Percentiles rank a stretch among this genome's conserved stretches.
Evolutionary conservation across 352 stramenopile genomes (phyloP).

Genomic region (Phytophthora rubi): DNA sequence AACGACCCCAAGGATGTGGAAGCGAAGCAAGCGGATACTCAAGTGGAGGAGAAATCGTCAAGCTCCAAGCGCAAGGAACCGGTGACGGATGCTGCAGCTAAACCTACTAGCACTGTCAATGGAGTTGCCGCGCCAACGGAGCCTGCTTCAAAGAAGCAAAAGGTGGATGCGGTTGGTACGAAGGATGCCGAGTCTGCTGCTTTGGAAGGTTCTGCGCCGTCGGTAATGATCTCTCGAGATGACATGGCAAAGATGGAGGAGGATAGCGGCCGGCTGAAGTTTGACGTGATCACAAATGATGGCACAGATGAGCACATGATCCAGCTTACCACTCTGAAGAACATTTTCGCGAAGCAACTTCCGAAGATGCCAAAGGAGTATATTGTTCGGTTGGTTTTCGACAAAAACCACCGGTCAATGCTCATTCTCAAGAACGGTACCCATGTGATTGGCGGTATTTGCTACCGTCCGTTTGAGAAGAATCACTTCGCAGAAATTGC

Average conservation of each 20-base stretch:
- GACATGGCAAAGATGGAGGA: slow-evolving; percentile 91
- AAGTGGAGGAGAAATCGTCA: neutral
- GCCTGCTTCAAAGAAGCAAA: slow-evolving; percentile 51
- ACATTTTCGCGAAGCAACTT: slow-evolving; percentile 97
- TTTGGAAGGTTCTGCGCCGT: slow-evolving; percentile 26
- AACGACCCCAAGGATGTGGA: neutral
- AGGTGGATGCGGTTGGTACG: slow-evolving; percentile 23
- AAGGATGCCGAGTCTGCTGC: slow-evolving; percentile 16
- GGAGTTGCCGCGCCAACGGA: neutral
- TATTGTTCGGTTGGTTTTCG: slow-evolving; percentile 99
- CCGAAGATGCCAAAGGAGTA: slow-evolving; percentile 99
- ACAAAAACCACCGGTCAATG: slow-evolving; percentile 95
- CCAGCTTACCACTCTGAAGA: slow-evolving; percentile 96
- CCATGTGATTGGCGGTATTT: slow-evolving; percentile 98
- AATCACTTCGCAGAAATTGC: slow-evolving; percentile 99
- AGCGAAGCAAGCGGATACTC: slow-evolving; percentile 1
- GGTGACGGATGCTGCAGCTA: neutral
- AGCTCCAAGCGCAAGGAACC: slow-evolving; percentile 38
- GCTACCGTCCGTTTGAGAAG: slow-evolving; percentile 94
- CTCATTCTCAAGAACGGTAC: slow-evolving; percentile 92
- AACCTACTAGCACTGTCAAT: slow-evolving; percentile 18
- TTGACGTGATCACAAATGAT: slow-evolving; percentile 93
- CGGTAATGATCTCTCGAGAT: slow-evolving; percentile 80
- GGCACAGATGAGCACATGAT: slow-evolving; percentile 87
- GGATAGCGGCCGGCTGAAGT: slow-evolving; percentile 78